Percentiles rank a stretch among this genome's conserved stretches.
Conservation (phyloP, 176 grass and related monocot genomes). For the Aechmea fasciata region DNA sequence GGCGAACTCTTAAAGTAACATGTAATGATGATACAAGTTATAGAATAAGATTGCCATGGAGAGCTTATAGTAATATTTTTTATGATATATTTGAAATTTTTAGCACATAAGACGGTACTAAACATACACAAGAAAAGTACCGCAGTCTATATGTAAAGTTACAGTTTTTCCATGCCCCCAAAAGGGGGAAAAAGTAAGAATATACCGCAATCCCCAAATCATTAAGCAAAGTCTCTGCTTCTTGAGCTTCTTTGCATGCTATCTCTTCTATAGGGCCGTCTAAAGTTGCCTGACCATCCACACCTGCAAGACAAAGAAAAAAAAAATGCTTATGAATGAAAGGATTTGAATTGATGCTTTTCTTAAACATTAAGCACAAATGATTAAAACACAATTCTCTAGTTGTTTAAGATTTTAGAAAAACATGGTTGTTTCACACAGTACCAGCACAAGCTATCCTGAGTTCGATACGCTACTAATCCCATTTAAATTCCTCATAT, state of each 20-base stretch:
- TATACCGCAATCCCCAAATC: constrained; percentile 79
- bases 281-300: constrained; percentile 38
- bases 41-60: neutral
- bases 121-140: neutral
- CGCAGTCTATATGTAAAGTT: neutral
- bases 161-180: neutral
- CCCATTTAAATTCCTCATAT: no score
- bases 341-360: neutral
- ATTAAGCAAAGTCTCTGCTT: constrained; percentile 62
- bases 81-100: constrained; percentile 1
- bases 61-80: neutral
- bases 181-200: constrained; percentile 7
- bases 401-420: neutral
- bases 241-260: constrained; percentile 66
- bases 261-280: constrained; percentile 93
- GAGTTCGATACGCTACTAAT: neutral
- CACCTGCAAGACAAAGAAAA: constrained; percentile 35
- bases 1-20: neutral
- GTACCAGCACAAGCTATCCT: neutral
- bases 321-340: neutral
- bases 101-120: neutral
- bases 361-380: neutral
- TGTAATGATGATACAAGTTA: neutral
- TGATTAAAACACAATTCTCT: neutral
- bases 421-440: no score